A percentile compares a stretch with the other conserved stretches of the same genome.
phyloP scores from a whole-genome alignment of 2,329 filamentous ascomycete genomes.

The Aspergillus japonicus region DNA sequence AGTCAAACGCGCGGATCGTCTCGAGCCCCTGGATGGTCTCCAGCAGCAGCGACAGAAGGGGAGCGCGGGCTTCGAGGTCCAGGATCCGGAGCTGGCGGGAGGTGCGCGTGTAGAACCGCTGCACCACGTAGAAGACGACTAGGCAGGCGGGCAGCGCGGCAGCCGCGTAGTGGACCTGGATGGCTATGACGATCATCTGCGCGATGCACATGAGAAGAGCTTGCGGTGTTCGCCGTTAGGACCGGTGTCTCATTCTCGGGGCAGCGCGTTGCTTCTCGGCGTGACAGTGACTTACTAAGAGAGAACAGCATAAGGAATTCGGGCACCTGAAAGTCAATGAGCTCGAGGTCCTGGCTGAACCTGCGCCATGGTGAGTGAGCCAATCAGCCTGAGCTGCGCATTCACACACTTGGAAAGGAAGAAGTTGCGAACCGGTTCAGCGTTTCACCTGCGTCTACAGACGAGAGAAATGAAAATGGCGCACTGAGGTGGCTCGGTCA shows the following conservation, averaged over 20 bases:
- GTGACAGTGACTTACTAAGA: background rate
- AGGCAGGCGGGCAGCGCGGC: background rate
- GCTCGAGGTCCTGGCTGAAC: background rate
- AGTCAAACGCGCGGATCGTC: background rate
- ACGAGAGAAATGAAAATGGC: too few relatives aligned
- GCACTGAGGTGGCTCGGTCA: too few relatives aligned
- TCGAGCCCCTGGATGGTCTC: background rate
- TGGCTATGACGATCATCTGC: too few relatives aligned
- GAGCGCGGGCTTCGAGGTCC: background rate
- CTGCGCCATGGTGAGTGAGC: background rate
- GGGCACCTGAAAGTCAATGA: background rate
- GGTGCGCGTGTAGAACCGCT: background rate
- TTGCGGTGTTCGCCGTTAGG: too few relatives aligned
- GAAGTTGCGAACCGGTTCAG: too few relatives aligned
- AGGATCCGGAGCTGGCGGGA: background rate
- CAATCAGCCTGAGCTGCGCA: too few relatives aligned
- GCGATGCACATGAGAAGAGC: too few relatives aligned
- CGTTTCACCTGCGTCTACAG: too few relatives aligned
- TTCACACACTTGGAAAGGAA: too few relatives aligned
- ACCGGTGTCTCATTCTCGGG: too few relatives aligned
- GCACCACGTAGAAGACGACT: background rate
- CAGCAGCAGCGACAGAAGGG: background rate
- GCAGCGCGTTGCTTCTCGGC: too few relatives aligned
- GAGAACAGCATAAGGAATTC: background rate
- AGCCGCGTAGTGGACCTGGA: too few relatives aligned